Conservation (phyloP, 2,329 filamentous ascomycete species). For the Fusarium newnesense region DNA sequence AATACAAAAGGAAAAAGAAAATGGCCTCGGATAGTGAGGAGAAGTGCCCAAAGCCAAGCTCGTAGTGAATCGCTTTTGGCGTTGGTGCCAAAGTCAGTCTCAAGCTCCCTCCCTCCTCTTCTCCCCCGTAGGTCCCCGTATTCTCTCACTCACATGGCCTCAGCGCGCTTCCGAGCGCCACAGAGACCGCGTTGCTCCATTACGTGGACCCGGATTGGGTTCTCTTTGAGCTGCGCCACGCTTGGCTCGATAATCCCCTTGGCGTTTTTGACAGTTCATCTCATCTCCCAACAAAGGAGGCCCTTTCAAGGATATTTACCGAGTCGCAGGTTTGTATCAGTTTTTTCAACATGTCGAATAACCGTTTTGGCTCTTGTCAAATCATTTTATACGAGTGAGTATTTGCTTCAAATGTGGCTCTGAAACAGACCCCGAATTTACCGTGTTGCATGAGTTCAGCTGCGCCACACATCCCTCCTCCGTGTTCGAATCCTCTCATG, state of each 20-base stretch:
- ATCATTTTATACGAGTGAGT: neutral
- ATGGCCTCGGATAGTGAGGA: conserved; percentile 14
- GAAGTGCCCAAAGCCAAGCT: conserved; percentile 15
- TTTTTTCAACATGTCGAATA: neutral
- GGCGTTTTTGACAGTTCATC: conserved; percentile 17
- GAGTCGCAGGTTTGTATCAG: conserved; percentile 21
- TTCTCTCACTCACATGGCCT: conserved; percentile 36
- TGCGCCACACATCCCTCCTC: conserved; percentile 33
- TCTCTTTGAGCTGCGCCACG: conserved; percentile 47
- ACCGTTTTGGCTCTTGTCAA: neutral
- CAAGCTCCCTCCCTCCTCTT: conserved; percentile 18
- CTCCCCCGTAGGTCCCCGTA: neutral
- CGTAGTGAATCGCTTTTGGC: conserved; percentile 24
- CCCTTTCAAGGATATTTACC: conserved; percentile 5
- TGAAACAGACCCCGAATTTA: conserved; percentile 3
- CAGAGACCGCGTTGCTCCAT: conserved; percentile 38
- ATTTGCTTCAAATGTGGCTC: neutral
- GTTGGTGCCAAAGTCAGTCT: conserved; percentile 36
- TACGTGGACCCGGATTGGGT: conserved; percentile 42
- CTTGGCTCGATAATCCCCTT: conserved; percentile 41
- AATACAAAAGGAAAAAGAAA: conserved; percentile 25
- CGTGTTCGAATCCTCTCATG: conserved; percentile 14
- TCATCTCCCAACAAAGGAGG: conserved; percentile 10
- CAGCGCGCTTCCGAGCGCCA: conserved; percentile 30
- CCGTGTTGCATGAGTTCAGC: conserved; percentile 2